These are phyloP conservation scores for Onygenales sp. DNA, from an alignment of 2,329 filamentous ascomycete species.

Conservation along the genomic window DNA sequence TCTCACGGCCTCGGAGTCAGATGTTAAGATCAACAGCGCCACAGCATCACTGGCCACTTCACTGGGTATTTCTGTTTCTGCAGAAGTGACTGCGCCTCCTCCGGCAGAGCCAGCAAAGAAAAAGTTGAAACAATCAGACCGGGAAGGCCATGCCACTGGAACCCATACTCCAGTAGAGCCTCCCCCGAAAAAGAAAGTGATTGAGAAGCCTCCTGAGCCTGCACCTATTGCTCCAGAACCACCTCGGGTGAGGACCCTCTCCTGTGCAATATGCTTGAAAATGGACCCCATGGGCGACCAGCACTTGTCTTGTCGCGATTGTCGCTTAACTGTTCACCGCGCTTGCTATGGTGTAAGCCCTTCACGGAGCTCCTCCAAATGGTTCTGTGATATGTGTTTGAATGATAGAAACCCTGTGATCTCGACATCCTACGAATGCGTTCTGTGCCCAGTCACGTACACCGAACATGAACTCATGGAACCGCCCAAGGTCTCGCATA, in stretches of 20 bases:
- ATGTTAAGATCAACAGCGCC: slow-evolving; percentile 33
- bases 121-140: slow-evolving; percentile 45
- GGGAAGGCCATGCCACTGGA: slow-evolving; percentile 40
- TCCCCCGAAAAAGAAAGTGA: slow-evolving; percentile 53
- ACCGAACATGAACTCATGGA: slow-evolving; percentile 80
- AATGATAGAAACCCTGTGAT: slow-evolving; percentile 89
- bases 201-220: slow-evolving; percentile 47
- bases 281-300: slow-evolving; percentile 63
- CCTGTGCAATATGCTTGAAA: slow-evolving; percentile 75
- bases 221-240: slow-evolving; percentile 62
- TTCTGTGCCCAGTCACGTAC: slow-evolving; percentile 74
- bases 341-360: slow-evolving; percentile 84
- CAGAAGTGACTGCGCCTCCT: slow-evolving; percentile 18
- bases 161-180: slow-evolving; percentile 35
- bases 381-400: slow-evolving; percentile 90
- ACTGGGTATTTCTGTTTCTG: slow-evolving; percentile 31
- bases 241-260: slow-evolving; percentile 67
- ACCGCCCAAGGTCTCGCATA: slow-evolving; percentile 63
- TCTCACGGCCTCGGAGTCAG: slow-evolving; percentile 35
- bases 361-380: slow-evolving; percentile 60
- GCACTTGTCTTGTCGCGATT: slow-evolving; percentile 73
- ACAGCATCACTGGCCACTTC: slow-evolving; percentile 36
- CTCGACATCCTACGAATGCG: slow-evolving; percentile 91
- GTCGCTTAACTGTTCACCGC: slow-evolving; percentile 82
- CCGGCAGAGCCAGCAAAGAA: slow-evolving; percentile 49